Conservation (phyloP, 192 early-diverging fungal species). For the Podila verticillata region DNA sequence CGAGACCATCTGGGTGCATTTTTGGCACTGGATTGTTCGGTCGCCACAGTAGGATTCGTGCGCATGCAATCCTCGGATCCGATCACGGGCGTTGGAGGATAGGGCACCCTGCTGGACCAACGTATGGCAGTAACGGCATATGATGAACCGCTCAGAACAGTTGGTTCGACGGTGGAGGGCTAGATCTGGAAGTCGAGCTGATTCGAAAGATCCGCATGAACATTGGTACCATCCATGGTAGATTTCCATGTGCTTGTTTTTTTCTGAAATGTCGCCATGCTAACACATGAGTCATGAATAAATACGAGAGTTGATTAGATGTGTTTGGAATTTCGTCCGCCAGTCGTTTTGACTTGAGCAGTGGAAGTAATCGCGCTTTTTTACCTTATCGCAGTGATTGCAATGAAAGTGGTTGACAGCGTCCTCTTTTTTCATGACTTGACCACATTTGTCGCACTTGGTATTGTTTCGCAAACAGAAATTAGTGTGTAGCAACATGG, state of each 20-base stretch:
- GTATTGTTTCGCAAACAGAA: conserved; percentile 87
- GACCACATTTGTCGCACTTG: conserved; percentile 69
- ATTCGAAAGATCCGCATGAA: conserved; percentile 58
- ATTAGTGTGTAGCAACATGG: conserved; percentile 73
- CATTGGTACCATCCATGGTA: conserved; percentile 71
- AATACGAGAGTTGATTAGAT: not conserved
- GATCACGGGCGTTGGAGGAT: conserved; percentile 66
- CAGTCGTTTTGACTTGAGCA: too few species aligned
- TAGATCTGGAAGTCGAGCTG: conserved; percentile 57
- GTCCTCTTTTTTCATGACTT: conserved; percentile 76
- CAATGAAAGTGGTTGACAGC: conserved; percentile 87
- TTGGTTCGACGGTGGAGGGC: conserved; percentile 72
- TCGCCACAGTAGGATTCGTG: conserved; percentile 91
- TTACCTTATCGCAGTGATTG: conserved; percentile 65
- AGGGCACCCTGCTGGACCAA: conserved; percentile 69
- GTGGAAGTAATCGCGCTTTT: not conserved
- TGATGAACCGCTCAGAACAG: conserved; percentile 80
- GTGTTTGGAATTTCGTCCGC: not conserved
- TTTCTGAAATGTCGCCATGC: conserved; percentile 56
- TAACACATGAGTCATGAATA: not conserved
- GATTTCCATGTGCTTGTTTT: conserved; percentile 74
- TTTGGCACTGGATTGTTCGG: conserved; percentile 83
- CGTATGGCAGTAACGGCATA: conserved; percentile 87
- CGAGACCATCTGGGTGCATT: conserved; percentile 75
- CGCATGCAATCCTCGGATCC: conserved; percentile 65